A percentile compares a stretch with the other conserved stretches of the same genome.
Conservation (phyloP, 73 alveolate species). For the Strombidium stylifer region DNA sequence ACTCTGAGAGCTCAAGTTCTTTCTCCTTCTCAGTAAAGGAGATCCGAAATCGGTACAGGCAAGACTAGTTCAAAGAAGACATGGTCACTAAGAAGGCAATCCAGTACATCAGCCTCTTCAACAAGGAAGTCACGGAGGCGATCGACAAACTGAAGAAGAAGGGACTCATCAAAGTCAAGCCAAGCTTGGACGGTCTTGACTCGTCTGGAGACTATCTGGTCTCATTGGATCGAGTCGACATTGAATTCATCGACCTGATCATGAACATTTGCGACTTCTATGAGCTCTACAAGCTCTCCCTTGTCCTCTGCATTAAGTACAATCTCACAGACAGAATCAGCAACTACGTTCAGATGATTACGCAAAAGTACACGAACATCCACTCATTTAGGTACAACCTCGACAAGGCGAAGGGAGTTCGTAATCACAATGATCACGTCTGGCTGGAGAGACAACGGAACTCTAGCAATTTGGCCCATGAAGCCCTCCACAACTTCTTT, state of each 20-base stretch:
- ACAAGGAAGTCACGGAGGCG: not conserved
- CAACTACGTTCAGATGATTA: conserved; percentile 69
- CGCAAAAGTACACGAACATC: conserved; percentile 73
- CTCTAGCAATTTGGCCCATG: conserved; percentile 69
- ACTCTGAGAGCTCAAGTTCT: too few species aligned
- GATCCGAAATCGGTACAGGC: too few species aligned
- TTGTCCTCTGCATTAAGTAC: conserved; percentile 86
- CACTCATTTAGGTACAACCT: conserved; percentile 39
- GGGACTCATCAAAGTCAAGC: conserved; percentile 67
- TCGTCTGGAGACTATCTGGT: too few species aligned
- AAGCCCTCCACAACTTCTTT: conserved; percentile 81
- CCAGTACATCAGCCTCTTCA: conserved; percentile 64
- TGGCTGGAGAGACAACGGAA: conserved; percentile 48
- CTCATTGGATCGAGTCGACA: conserved; percentile 78
- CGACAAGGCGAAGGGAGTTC: not conserved
- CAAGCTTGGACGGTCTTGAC: too few species aligned
- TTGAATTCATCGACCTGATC: conserved; percentile 63
- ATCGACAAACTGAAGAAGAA: too few species aligned
- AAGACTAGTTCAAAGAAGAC: conserved; percentile 84
- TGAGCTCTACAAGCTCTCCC: conserved; percentile 76
- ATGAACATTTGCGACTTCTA: conserved; percentile 81
- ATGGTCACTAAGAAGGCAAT: conserved; percentile 73
- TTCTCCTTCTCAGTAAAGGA: too few species aligned
- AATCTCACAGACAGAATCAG: conserved; percentile 74
- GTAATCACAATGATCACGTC: not conserved